phyloP scores from a whole-genome alignment of 352 stramenopile genomes.

The Nothophytophthora sp. region DNA sequence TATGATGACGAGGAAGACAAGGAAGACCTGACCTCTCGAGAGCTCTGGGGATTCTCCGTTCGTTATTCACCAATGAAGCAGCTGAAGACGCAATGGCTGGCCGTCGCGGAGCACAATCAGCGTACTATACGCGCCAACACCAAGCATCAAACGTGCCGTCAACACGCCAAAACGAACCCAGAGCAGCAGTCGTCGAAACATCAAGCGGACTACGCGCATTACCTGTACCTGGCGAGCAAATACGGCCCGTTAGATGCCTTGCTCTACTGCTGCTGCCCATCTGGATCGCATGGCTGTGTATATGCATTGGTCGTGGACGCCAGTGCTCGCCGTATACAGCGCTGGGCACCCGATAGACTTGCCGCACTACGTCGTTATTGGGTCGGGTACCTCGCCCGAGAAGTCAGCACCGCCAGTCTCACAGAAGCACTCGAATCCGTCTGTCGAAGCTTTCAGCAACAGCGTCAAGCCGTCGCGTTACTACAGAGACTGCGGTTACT shows the following conservation, averaged over 20 bases:
- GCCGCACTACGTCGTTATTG: conserved; percentile 8
- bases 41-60: conserved; percentile 14
- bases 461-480: conserved; percentile 12
- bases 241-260: conserved; percentile 15
- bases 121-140: not conserved
- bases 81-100: conserved; percentile 1
- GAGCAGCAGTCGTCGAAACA: not conserved
- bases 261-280: conserved; percentile 16
- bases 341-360: conserved; percentile 8
- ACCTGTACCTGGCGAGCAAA: conserved; percentile 16
- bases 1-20: not conserved
- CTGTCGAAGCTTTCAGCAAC: conserved; percentile 8
- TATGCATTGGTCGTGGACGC: conserved; percentile 10
- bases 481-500: conserved; percentile 3
- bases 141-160: not conserved
- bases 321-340: conserved; percentile 14
- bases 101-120: not conserved
- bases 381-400: conserved; percentile 6
- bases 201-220: conserved; percentile 17
- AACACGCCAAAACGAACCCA: not conserved
- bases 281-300: conserved; percentile 11
- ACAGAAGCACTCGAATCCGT: conserved; percentile 4
- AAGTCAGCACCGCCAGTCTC: conserved; percentile 1
- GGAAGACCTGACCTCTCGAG: conserved; percentile 1
- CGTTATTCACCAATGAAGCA: conserved; percentile 12